A percentile compares a stretch with the other conserved stretches of the same genome.
Evolutionary conservation across 2,329 filamentous ascomycete species (phyloP).

Genomic region (Lecanicillium sp.): DNA sequence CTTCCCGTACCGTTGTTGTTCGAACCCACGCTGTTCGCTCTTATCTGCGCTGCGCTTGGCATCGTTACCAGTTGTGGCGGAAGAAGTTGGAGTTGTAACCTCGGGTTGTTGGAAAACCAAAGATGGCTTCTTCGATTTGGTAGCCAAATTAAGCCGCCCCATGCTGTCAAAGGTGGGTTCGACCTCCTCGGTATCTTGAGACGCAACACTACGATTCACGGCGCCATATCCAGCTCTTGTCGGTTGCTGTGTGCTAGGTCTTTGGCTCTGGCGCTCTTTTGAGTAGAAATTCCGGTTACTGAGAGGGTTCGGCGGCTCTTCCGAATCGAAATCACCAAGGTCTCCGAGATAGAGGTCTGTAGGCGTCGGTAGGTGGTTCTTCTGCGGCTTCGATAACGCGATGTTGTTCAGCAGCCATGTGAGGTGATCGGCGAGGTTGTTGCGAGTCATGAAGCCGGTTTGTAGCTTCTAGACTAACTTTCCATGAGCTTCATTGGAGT

Average conservation of each 20-base stretch:
- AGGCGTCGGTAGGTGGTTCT: constrained; percentile 27
- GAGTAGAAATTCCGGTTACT: neutral
- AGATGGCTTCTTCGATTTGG: constrained; percentile 35
- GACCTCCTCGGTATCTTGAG: neutral
- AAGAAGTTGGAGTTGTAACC: constrained; percentile 28
- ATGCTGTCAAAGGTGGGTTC: constrained; percentile 24
- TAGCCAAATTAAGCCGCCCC: constrained; percentile 34
- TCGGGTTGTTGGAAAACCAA: constrained; percentile 34
- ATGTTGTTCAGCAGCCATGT: constrained; percentile 47
- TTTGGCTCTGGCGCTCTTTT: neutral
- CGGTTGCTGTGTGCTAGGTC: neutral
- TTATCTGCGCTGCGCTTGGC: neutral
- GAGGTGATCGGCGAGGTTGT: constrained; percentile 50
- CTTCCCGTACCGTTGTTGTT: too few relatives aligned
- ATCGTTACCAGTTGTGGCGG: constrained; percentile 2
- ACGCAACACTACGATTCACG: too few relatives aligned
- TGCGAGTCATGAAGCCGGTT: constrained; percentile 50
- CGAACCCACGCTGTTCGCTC: neutral
- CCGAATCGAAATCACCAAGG: constrained; percentile 3
- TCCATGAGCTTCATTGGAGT: neutral
- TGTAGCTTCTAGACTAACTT: neutral
- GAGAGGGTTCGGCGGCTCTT: neutral
- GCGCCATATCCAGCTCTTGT: too few relatives aligned
- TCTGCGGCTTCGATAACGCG: constrained; percentile 29
- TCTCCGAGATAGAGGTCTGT: constrained; percentile 13